Evolutionary conservation across 192 early-diverging fungal species (phyloP), one percentile per base, ranked within the genome.

Genomic region (Globomyces pollinis-pini): DNA sequence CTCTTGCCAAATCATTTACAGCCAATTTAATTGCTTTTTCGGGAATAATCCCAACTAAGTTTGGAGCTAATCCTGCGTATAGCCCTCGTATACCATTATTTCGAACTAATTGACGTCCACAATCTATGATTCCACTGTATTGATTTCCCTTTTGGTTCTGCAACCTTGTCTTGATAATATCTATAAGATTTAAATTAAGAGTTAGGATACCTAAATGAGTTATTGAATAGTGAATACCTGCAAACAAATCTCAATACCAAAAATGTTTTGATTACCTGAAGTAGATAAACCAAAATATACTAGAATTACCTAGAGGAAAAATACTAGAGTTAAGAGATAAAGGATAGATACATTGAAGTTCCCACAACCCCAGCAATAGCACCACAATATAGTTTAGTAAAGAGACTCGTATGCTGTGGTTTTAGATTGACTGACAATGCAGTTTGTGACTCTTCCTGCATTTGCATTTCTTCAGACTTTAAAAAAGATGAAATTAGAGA

Each of bases 161-260:
- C 60, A 86, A 68, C 31, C 73, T 74, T 36, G 85, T 84, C 64
- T 87, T 87, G 50, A 87, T 83, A 70, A 87, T 84, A 70, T 87
- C 85, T n/a, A n/a, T n/a, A n/a, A n/a, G n/a, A n/a, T n/a, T n/a
- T n/a, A n/a, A n/a, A n/a, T n/a, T n/a, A n/a, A n/a, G n/a, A n/a
- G n/a, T n/a, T n/a, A n/a, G n/a, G n/a, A n/a, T n/a, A n/a, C n/a
- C n/a, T n/a, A n/a, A n/a, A n/a, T n/a, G n/a, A n/a, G n/a, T n/a
- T n/a, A n/a, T n/a, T n/a, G n/a, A n/a, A n/a, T n/a, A 42, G 32
- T 12, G 4, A 26, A 57, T 34, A 18, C 4, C 31, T 42, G 55
- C 15, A n/a, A n/a, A n/a, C n/a, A n/a, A n/a, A n/a, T n/a, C n/a
- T n/a, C n/a, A n/a, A n/a, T n/a, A n/a, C n/a, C 38, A 23, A 3